Base-by-base conservation (phyloP, 2,329 filamentous ascomycete species). In the Pseudogymnoascus sp. region DNA sequence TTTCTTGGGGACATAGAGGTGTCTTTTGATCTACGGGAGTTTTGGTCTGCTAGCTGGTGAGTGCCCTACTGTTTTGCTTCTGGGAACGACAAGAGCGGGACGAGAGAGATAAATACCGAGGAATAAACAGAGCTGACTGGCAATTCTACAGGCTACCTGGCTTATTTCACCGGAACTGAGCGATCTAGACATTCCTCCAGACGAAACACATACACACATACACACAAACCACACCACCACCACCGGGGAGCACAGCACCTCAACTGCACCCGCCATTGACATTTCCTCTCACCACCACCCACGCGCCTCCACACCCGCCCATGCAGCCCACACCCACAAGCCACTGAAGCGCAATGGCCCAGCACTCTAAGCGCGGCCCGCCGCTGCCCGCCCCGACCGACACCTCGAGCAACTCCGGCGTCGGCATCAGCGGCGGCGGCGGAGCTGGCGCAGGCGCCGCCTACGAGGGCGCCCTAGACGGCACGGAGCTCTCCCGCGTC, bases 381-480 rank as follows among this genome's bases (percentile, higher is more conserved):
- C 89, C 89, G 71, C 82, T 93, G 72, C 90, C 90, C 73, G 88
- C 88, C 71, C 90, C 90, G 68, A 93, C 90, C 74, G 88, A 91
- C 76, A 88, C 88, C 73, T 50, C 44, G 6, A 50, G 82, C 85
- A 68, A 86, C 85, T 50, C 44, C 44, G 44, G 44, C 44, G 44
- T 50, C 21, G 44, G 44, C 13, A 2, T n/a, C 21, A 26, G 11
- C 3, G 68, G 81, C 65, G 81, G 80, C 7, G 29, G 4, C 7
- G 29, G 29, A 3, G 7, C 31, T 65, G 81, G 81, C 65, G 85
- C 86, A 64, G 85, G 84, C 73, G 64, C 60, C 62, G 79, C 26
- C 26, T 4, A 80, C 68, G 82, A 83, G 68, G 73, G 89, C 66
- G 84, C 82, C 64, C 44, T 10, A 7, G 44, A 50, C 9, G 44